Evolutionary conservation across 2,329 filamentous ascomycete genomes (phyloP).

Genomic region (Fusarium oxysporum): DNA sequence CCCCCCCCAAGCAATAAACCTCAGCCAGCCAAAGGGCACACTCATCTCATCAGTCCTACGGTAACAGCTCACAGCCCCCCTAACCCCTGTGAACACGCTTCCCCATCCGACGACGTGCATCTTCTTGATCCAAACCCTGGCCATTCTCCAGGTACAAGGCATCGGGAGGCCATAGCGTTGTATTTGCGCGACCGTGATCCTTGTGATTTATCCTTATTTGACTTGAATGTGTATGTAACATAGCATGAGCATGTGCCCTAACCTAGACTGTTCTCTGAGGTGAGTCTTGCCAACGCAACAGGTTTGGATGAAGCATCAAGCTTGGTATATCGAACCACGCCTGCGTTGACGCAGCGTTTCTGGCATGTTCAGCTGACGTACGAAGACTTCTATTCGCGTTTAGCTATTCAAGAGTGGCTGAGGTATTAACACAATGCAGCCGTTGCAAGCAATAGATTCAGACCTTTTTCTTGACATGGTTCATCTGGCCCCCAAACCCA

Average conservation of each 20-base stretch:
- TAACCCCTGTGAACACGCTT: conserved; percentile 40
- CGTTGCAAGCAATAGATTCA: not conserved
- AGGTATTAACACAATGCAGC: not conserved
- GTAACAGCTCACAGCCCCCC: conserved; percentile 29
- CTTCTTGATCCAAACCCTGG: conserved; percentile 25
- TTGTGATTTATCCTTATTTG: conserved; percentile 7
- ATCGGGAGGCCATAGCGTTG: conserved; percentile 25
- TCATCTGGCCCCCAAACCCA: not conserved
- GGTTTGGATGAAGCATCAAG: conserved; percentile 1
- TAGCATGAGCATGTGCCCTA: not conserved
- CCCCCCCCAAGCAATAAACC: not conserved
- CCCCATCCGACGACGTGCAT: conserved; percentile 46
- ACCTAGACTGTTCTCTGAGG: conserved; percentile 3
- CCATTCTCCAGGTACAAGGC: conserved; percentile 36
- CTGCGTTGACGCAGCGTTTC: not conserved
- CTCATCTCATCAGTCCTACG: conserved; percentile 28
- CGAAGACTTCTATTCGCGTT: not conserved
- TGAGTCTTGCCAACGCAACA: conserved; percentile 5
- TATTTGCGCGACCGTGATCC: conserved; percentile 17
- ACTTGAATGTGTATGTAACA: not conserved
- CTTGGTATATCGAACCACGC: conserved; percentile 27
- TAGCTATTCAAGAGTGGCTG: no score
- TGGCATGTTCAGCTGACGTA: conserved; percentile 3
- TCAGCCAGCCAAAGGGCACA: conserved; percentile 16
- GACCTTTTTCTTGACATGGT: not conserved